Percentiles rank a stretch among this genome's conserved stretches.
Evolutionary conservation across 176 grass and related monocot species (phyloP).

Genomic region (Oryza meyeriana): DNA sequence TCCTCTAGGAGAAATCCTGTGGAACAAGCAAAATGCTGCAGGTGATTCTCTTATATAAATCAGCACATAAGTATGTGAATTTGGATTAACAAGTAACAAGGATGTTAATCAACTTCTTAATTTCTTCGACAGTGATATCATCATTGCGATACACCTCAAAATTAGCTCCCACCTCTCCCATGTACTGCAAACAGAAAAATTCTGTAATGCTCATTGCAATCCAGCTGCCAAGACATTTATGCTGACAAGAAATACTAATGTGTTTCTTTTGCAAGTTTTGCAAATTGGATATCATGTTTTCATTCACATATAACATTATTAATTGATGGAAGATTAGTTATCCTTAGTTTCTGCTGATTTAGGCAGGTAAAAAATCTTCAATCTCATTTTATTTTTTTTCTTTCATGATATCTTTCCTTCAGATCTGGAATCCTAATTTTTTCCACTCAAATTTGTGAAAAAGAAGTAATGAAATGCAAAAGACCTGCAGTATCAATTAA

Average conservation of each 20-base stretch:
- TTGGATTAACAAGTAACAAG: constrained; percentile 1
- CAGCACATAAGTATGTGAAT: neutral
- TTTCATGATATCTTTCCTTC: neutral
- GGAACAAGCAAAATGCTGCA: constrained; percentile 27
- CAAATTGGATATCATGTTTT: neutral
- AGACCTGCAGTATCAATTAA: neutral
- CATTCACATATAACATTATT: neutral
- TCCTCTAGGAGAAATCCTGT: constrained; percentile 73
- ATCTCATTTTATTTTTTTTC: neutral
- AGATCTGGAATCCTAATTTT: neutral
- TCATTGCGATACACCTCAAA: constrained; percentile 86
- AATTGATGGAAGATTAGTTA: neutral
- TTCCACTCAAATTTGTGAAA: neutral
- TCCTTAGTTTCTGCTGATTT: neutral
- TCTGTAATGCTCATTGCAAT: neutral
- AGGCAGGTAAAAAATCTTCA: neutral
- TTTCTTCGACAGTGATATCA: constrained; percentile 61
- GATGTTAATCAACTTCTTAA: constrained; percentile 48
- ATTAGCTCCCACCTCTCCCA: constrained; percentile 69
- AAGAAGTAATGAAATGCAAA: neutral
- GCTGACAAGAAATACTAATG: neutral
- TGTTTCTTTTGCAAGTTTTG: neutral
- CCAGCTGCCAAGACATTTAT: neutral
- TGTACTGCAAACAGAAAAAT: constrained; percentile 50
- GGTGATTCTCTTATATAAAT: constrained; percentile 12